Evolutionary conservation across 2,329 filamentous ascomycete genomes (phyloP), one percentile per base, ranked within the genome.

Genomic region (Talaromyces piceae): DNA sequence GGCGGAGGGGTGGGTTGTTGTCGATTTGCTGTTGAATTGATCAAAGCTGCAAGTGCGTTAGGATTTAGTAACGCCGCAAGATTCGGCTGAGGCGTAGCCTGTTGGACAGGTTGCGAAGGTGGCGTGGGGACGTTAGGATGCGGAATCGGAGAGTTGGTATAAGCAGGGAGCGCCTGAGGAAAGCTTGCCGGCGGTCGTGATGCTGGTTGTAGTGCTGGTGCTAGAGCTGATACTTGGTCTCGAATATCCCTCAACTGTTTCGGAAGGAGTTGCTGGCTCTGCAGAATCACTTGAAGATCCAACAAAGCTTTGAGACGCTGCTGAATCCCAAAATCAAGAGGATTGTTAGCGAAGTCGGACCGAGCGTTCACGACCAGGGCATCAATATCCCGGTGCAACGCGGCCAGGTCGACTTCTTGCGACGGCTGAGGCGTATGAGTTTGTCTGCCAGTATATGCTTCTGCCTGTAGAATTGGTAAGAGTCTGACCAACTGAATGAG

Each of bases 221-320:
- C 80, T 68, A 95, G 79, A 69, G 84, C 82, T 68, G 86, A 83
- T 69, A 96, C 84, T 79, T 93, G 88, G 67, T 86, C 84, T 70
- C 86, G 88, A 70, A 95, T 87, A 67, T 87, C 81, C 70, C 87
- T 83, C 66, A 95, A 79, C 73, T 95, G 87, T 63, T 91, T 84
- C 61, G 83, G 82, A 54, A 85, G 85, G 66, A 95, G 77, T 64
- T 84, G 83, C 69, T 89, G 86, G 60, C 78, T 84, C 67, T 87
- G 83, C 64, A 96, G 75, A 58, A 91, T 81, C 59, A 78, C 82
- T 73, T 95, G 88, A 57, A 97, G 79, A 69, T 93, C 88, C 70
- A 91, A 75, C 60, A 96, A 80, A 56, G 90, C 89, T 72, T 88
- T 87, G 64, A 95, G 75, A 71, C 87, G 88, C 64, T 82, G 84